These are phyloP conservation scores for Geotrichum fermentans DNA, from an alignment of 1,139 yeast species.

Conservation along the genomic window DNA sequence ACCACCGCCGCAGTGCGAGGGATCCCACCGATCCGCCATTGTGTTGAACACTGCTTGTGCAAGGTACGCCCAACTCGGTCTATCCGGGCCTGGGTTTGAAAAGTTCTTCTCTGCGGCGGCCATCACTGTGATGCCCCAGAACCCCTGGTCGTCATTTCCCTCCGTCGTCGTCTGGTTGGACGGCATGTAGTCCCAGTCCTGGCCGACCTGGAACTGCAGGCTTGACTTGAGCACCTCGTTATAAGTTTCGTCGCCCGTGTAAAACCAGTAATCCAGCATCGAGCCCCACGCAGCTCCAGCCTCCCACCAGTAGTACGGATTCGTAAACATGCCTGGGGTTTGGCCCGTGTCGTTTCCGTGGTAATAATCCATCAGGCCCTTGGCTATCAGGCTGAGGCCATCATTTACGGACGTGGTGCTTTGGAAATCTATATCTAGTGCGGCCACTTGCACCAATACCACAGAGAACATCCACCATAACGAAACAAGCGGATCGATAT, in stretches of 20 bases:
- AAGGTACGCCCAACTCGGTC: constrained; percentile 63
- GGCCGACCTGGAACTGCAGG: constrained; percentile 61
- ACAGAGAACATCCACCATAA: background rate
- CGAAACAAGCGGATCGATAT: background rate
- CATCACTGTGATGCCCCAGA: constrained; percentile 84
- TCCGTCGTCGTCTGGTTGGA: constrained; percentile 68
- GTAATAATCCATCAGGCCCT: constrained; percentile 71
- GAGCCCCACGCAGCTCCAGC: constrained; percentile 88
- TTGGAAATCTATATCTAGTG: constrained; percentile 25
- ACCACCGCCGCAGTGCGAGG: constrained; percentile 71
- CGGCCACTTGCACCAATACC: background rate
- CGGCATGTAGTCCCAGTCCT: constrained; percentile 66
- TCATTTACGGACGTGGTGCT: constrained; percentile 28
- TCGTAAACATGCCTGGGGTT: constrained; percentile 66
- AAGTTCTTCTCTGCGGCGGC: constrained; percentile 79
- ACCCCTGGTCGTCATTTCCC: constrained; percentile 91
- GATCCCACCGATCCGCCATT: constrained; percentile 87
- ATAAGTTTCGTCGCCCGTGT: constrained; percentile 60
- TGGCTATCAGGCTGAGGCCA: constrained; percentile 53
- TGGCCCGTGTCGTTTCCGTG: constrained; percentile 63
- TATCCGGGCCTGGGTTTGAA: constrained; percentile 51
- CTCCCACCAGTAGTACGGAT: constrained; percentile 92
- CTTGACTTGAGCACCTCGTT: constrained; percentile 53
- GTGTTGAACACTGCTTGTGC: constrained; percentile 84
- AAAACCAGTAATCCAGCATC: constrained; percentile 59